Conservation (phyloP, 2,329 filamentous ascomycete species). For the Gaeumannomyces sp. region DNA sequence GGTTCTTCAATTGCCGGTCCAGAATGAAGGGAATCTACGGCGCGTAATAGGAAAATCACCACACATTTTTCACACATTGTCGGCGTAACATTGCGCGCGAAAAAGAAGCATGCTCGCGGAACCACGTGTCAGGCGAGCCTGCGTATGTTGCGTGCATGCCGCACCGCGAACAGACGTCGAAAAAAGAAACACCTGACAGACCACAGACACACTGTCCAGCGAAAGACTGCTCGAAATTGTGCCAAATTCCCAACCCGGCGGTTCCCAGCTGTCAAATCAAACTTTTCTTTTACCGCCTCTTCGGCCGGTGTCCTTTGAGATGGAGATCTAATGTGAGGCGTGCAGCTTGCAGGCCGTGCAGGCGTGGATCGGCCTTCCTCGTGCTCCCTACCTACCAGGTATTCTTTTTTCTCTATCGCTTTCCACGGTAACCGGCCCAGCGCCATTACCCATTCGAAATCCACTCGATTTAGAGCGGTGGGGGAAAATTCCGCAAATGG, state of each 20-base stretch:
- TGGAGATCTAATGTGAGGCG: neutral
- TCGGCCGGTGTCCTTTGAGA: neutral
- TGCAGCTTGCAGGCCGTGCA: neutral
- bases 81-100: neutral
- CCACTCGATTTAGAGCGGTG: neutral
- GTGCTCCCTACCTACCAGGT: neutral
- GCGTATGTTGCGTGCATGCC: neutral
- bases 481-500: neutral
- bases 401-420: neutral
- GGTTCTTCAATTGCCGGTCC: too few species aligned
- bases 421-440: neutral
- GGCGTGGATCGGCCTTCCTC: neutral
- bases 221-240: neutral
- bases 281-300: slow-evolving; percentile 1
- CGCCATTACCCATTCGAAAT: neutral
- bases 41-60: neutral
- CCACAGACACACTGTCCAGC: too few species aligned
- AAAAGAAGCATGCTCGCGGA: neutral
- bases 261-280: neutral
- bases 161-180: neutral
- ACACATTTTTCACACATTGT: neutral
- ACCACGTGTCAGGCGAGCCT: neutral
- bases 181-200: neutral
- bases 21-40: neutral
- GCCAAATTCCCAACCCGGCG: neutral